phyloP scores from a whole-genome alignment of 2,329 filamentous ascomycete genomes.

The Leptodontidium sp. region DNA sequence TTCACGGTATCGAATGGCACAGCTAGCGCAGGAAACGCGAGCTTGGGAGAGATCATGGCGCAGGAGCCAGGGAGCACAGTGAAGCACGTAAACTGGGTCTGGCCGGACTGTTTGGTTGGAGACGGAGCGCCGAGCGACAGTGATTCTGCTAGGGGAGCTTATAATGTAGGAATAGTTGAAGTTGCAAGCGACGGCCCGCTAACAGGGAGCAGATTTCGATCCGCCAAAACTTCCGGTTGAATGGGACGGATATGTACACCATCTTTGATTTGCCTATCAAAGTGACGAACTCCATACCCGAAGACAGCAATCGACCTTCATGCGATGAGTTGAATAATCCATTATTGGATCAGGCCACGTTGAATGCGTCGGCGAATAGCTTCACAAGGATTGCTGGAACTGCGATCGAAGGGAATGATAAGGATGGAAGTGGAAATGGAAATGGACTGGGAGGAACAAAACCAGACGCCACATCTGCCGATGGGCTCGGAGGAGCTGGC shows the following conservation, averaged over 20 bases:
- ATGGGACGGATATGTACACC: conserved; percentile 70
- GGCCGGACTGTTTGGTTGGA: conserved; percentile 74
- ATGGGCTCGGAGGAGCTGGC: conserved; percentile 47
- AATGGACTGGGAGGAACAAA: conserved; percentile 40
- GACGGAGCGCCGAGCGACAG: conserved; percentile 51
- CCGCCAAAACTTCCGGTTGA: conserved; percentile 73
- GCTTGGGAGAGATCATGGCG: conserved; percentile 67
- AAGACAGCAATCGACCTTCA: conserved; percentile 51
- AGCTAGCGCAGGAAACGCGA: conserved; percentile 58
- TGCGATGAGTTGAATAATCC: conserved; percentile 62
- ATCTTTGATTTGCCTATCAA: conserved; percentile 75
- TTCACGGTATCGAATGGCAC: conserved; percentile 74
- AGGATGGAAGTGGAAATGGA: conserved; percentile 18
- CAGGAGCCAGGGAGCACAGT: conserved; percentile 74
- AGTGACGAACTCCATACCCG: conserved; percentile 69
- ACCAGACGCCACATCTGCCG: conserved; percentile 44
- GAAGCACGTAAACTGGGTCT: conserved; percentile 77
- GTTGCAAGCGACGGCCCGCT: conserved; percentile 9
- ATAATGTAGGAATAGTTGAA: conserved; percentile 57
- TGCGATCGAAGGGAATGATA: conserved; percentile 41
- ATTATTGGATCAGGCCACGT: conserved; percentile 55
- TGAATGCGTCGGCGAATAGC: conserved; percentile 50
- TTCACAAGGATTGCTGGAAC: conserved; percentile 44
- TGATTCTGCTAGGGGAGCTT: conserved; percentile 64
- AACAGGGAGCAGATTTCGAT: conserved; percentile 65